phyloP scores from a whole-genome alignment of 1,284 basidiomycete genomes.

The Pseudozyma hubeiensis region DNA sequence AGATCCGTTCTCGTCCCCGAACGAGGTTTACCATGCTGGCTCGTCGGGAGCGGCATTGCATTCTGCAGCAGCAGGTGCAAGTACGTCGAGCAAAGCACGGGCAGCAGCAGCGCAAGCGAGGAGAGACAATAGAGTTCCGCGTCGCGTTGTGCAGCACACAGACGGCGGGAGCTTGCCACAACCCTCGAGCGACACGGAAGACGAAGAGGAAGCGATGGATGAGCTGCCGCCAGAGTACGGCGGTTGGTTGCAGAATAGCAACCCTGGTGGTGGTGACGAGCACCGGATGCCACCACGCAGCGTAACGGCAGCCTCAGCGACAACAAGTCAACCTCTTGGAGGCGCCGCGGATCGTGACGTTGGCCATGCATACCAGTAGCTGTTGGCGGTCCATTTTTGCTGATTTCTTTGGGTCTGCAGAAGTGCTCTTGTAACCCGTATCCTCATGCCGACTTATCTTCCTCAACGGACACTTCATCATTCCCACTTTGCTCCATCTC shows the following conservation, averaged over 20 bases:
- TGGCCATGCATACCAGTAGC: too few species aligned
- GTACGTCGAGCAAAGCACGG: conserved; percentile 21
- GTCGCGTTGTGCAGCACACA: conserved; percentile 41
- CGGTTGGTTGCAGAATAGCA: conserved; percentile 36
- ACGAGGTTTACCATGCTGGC: background rate
- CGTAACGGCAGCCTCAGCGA: background rate
- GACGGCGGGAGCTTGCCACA: conserved; percentile 50
- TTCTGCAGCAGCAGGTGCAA: conserved; percentile 5
- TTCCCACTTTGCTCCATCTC: too few species aligned
- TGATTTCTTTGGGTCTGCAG: too few species aligned
- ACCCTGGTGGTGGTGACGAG: conserved; percentile 2
- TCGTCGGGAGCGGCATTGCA: conserved; percentile 16
- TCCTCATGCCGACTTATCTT: too few species aligned
- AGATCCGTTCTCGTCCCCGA: conserved; percentile 15
- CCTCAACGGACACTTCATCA: too few species aligned
- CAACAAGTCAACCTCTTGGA: too few species aligned
- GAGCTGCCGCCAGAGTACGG: conserved; percentile 54
- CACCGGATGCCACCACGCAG: too few species aligned
- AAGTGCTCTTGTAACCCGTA: too few species aligned
- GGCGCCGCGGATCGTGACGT: too few species aligned
- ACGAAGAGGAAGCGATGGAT: conserved; percentile 44
- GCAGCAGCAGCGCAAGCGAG: conserved; percentile 21
- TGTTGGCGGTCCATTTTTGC: too few species aligned
- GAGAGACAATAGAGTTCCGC: conserved; percentile 18
- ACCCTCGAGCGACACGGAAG: conserved; percentile 47